Evolutionary conservation across 2,329 filamentous ascomycete species (phyloP), one percentile per base, ranked within the genome.

Genomic region (Alternaria metachromatica): DNA sequence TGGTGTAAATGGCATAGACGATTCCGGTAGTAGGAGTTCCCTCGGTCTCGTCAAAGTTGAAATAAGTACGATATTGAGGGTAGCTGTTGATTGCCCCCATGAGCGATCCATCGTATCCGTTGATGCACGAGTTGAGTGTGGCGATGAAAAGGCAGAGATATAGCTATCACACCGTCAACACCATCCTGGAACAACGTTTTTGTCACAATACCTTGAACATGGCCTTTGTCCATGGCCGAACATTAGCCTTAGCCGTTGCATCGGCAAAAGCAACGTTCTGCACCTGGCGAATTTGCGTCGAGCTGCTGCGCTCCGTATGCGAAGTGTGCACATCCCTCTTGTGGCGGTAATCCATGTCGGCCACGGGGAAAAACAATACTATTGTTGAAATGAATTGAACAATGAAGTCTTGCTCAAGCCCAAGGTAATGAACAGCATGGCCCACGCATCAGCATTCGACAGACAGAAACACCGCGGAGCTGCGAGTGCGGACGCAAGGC

Each of bases 21-120:
- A 85, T 84, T 20, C 83, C 83, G 6, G 83, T 84, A 2, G 70
- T 70, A 0, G 82, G 80, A 1, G 81, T 83, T 49, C 81, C 81
- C 46, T 76, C 75, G 18, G 76, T 74, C 6, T 73, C 55, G 55
- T 76, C 66, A 68, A 83, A 84, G 23, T 78, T 76, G 59, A 84
- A 84, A 66, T 82, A 84, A 3, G 68, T 58, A 43, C 80, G 78
- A 65, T 85, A 85, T 62, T 84, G 82, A 2, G 70, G 65, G 62
- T 83, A 83, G 25, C 78, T 80, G 69, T 85, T 85, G 71, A 85
- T 84, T 5, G 79, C 80, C 43, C 80, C 81, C 83, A 85, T 85
- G 6, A 85, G 71, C 9, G 80, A 82, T n/a, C 83, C 82, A 69
- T 85, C 83, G 64, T 84, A 85, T 26, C 83, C 83, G 65, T 84